phyloP scores from a whole-genome alignment of 805 yeast genomes.

The Yamadazyma tumulicola region DNA sequence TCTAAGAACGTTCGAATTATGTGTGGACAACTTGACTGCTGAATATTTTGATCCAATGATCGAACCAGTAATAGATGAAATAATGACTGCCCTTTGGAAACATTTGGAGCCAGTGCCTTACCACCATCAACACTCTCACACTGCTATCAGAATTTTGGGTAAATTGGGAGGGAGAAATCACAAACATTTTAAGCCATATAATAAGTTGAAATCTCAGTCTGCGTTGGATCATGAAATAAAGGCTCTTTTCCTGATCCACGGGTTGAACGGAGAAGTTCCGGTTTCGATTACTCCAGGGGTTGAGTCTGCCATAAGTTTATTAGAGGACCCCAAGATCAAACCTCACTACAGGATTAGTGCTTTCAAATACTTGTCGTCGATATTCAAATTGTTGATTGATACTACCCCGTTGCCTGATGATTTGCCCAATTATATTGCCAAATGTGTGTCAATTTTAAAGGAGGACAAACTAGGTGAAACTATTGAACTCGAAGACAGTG shows the following conservation, averaged over 20 bases:
- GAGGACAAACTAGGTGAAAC: constrained; percentile 33
- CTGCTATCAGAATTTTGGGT: constrained; percentile 88
- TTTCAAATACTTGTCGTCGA: constrained; percentile 63
- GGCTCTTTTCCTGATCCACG: constrained; percentile 69
- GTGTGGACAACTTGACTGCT: constrained; percentile 94
- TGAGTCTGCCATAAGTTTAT: constrained; percentile 67
- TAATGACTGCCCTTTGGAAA: constrained; percentile 89
- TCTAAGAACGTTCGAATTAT: constrained; percentile 85
- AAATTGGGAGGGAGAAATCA: constrained; percentile 96
- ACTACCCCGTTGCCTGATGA: constrained; percentile 46
- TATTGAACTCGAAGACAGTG: constrained; percentile 38
- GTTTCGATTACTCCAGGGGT: constrained; percentile 83
- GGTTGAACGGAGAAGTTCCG: constrained; percentile 55
- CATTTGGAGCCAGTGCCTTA: constrained; percentile 90
- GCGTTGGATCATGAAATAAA: constrained; percentile 64
- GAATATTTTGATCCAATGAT: constrained; percentile 96
- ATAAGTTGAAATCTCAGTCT: constrained; percentile 54
- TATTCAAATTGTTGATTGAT: constrained; percentile 66
- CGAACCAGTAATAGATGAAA: constrained; percentile 93
- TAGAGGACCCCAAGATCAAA: constrained; percentile 64
- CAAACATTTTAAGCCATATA: constrained; percentile 73
- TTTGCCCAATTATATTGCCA: constrained; percentile 41
- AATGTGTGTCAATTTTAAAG: constrained; percentile 46
- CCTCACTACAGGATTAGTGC: constrained; percentile 74
- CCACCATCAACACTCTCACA: constrained; percentile 92